phyloP scores from a whole-genome alignment of 768 basidiomycete species.

The Xerocomus potaroensis region DNA sequence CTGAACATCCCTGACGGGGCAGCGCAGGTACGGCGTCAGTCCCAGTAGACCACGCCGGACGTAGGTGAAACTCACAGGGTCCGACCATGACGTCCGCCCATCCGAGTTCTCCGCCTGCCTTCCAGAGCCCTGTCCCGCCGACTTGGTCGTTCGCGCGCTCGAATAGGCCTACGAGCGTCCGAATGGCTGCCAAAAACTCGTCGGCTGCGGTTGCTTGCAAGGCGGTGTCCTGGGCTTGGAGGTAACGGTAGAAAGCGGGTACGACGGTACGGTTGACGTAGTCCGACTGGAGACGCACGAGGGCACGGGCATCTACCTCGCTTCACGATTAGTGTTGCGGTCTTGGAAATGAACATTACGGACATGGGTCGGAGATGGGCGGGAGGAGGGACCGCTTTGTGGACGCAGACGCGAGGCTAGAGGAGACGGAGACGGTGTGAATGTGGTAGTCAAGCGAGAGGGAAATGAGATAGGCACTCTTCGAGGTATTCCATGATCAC shows the following conservation, averaged over 20 bases:
- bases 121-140: constrained; percentile 55
- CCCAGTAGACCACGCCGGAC: no score
- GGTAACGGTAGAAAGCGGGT: constrained; percentile 69
- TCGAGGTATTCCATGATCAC: constrained; percentile 77
- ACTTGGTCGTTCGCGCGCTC: constrained; percentile 48
- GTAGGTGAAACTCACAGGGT: constrained; percentile 53
- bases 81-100: constrained; percentile 65
- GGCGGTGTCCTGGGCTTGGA: constrained; percentile 60
- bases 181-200: constrained; percentile 52
- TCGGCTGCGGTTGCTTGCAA: constrained; percentile 49
- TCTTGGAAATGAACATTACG: constrained; percentile 12
- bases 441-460: not conserved
- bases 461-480: constrained; percentile 44
- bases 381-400: constrained; percentile 55
- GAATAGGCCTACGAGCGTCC: constrained; percentile 48
- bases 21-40: no score
- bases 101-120: constrained; percentile 51
- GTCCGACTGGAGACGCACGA: constrained; percentile 65
- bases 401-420: constrained; percentile 47
- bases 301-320: constrained; percentile 55
- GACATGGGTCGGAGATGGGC: constrained; percentile 55
- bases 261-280: constrained; percentile 60
- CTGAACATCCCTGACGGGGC: constrained; percentile 57
- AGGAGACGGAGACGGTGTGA: not conserved
- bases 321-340: not conserved